Evolutionary conservation across 768 basidiomycete species (phyloP).

Genomic region (Suillus weaverae): DNA sequence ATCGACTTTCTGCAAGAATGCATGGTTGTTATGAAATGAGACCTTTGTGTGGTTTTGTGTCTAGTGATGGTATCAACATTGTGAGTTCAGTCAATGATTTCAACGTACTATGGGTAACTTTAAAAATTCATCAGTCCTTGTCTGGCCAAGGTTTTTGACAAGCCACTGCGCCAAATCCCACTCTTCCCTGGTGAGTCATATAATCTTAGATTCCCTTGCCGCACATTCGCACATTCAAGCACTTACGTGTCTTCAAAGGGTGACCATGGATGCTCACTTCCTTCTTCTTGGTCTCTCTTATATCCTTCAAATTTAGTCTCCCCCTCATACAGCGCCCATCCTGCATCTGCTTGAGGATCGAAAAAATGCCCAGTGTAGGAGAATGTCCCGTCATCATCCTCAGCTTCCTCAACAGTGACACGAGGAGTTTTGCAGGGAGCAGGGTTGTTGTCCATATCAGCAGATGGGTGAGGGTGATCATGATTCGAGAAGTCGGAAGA

Average conservation of each 20-base stretch:
- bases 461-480: background rate
- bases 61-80: background rate
- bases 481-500: background rate
- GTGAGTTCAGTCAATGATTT: background rate
- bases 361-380: background rate
- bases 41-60: constrained; percentile 8
- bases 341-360: background rate
- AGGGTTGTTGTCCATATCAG: no score
- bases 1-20: constrained; percentile 24
- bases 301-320: no score
- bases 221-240: no score
- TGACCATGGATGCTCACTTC: background rate
- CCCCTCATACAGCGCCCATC: no score
- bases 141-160: no score
- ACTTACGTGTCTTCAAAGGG: no score
- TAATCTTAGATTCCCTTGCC: no score
- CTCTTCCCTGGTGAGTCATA: no score
- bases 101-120: no score
- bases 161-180: no score
- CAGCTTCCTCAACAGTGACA: background rate
- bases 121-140: no score
- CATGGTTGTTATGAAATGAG: constrained; percentile 28
- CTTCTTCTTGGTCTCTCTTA: background rate
- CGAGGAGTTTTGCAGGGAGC: background rate
- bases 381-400: background rate